Evolutionary conservation across 495 filamentous ascomycete species (phyloP).

Genomic region (Penicillium simplicissimum): DNA sequence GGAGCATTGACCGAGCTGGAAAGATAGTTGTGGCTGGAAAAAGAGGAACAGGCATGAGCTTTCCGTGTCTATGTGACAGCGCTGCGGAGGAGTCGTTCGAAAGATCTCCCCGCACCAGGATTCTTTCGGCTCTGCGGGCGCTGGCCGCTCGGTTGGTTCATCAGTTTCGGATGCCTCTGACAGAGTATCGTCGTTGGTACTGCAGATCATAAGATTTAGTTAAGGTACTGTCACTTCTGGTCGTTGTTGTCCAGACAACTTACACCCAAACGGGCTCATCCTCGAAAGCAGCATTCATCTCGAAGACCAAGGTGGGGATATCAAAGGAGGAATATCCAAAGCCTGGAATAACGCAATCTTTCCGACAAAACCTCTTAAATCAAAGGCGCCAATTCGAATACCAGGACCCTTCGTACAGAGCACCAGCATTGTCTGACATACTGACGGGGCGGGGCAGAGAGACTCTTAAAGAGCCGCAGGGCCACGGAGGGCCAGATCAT

Average conservation of each 20-base stretch:
- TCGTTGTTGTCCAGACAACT: neutral
- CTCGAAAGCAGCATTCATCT: neutral
- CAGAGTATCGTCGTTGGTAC: neutral
- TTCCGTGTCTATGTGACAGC: neutral
- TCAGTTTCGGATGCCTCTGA: neutral
- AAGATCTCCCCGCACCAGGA: neutral
- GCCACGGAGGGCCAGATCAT: neutral
- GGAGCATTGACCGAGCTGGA: neutral
- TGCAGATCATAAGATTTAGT: neutral
- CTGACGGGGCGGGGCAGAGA: neutral
- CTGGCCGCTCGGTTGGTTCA: neutral
- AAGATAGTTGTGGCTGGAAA: neutral
- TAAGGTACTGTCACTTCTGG: neutral
- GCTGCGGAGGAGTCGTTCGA: neutral
- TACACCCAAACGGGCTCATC: conserved; percentile 1
- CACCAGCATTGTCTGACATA: neutral
- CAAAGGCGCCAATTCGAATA: neutral
- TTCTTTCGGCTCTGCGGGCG: neutral
- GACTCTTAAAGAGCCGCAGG: neutral
- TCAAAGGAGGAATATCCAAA: too few species aligned
- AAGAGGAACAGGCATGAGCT: neutral
- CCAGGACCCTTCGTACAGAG: neutral
- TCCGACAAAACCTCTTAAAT: neutral
- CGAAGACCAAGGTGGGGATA: too few species aligned
- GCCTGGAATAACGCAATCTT: neutral